A percentile compares a stretch with the other conserved stretches of the same genome.
Evolutionary conservation across 2,329 filamentous ascomycete species (phyloP).

Genomic region (Macroventuria anomochaeta): DNA sequence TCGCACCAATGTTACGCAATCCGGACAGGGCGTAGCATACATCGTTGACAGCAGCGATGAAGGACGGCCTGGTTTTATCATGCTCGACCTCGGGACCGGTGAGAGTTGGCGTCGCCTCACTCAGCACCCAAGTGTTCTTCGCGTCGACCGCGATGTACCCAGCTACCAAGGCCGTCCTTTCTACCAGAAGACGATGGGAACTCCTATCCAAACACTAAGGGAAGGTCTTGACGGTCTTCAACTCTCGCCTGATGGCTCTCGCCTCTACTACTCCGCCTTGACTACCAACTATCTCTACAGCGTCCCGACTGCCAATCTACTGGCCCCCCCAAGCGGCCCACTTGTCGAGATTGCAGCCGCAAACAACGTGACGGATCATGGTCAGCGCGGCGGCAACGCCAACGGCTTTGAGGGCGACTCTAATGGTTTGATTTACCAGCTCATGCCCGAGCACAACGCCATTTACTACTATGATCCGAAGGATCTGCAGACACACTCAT

Average conservation of each 20-base stretch:
- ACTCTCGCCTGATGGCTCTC: conserved; percentile 54
- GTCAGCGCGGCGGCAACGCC: conserved; percentile 56
- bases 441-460: conserved; percentile 58
- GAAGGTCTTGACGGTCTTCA: conserved; percentile 60
- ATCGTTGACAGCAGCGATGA: conserved; percentile 58
- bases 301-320: conserved; percentile 53
- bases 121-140: conserved; percentile 47
- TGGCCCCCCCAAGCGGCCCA: conserved; percentile 49
- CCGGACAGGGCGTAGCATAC: conserved; percentile 57
- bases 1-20: conserved; percentile 47
- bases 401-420: conserved; percentile 60
- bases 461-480: conserved; percentile 50
- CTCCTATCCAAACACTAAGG: conserved; percentile 46
- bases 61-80: conserved; percentile 56
- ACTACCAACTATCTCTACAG: conserved; percentile 54
- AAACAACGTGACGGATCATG: conserved; percentile 56
- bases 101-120: conserved; percentile 58
- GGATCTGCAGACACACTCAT: conserved; percentile 53
- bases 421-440: conserved; percentile 57
- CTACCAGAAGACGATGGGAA: conserved; percentile 47
- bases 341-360: conserved; percentile 52
- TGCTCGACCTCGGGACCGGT: conserved; percentile 58
- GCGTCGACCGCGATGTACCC: conserved; percentile 51
- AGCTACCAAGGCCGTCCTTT: conserved; percentile 55
- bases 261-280: conserved; percentile 55